phyloP scores from a whole-genome alignment of 345 rosid genomes.

The Aquilaria yunnanensis region DNA sequence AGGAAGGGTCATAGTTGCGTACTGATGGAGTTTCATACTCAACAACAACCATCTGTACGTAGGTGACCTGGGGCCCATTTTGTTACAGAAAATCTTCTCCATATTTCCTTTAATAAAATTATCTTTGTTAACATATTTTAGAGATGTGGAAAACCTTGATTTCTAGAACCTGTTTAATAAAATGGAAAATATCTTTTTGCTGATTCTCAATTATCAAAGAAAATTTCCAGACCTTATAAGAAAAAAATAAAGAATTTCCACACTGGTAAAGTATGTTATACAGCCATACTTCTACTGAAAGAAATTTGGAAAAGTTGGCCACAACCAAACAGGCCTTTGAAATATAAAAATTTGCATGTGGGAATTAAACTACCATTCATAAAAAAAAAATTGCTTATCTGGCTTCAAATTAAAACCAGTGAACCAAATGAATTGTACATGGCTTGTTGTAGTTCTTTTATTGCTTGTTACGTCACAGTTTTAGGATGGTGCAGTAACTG shows the following conservation, averaged over 20 bases:
- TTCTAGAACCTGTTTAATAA: no score
- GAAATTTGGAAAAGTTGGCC: no score
- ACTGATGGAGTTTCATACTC: slow-evolving; percentile 1
- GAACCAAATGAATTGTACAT: not conserved
- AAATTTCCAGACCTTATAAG: no score
- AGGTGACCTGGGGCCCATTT: not conserved
- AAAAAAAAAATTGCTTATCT: not conserved
- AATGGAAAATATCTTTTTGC: no score
- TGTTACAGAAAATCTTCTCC: not conserved
- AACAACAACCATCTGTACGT: slow-evolving; percentile 5
- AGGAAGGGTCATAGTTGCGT: not conserved
- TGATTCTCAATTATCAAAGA: no score
- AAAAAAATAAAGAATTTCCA: not conserved
- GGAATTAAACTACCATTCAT: not conserved
- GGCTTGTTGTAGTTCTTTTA: not conserved
- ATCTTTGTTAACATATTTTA: not conserved
- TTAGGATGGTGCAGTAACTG: slow-evolving; percentile 10
- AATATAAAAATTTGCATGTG: no score
- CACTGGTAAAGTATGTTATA: no score
- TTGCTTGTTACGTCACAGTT: not conserved
- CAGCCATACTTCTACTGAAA: no score
- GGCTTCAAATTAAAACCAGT: not conserved
- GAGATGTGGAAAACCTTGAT: not conserved
- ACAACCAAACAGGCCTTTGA: no score
- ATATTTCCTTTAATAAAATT: not conserved